Evolutionary conservation across 2,329 filamentous ascomycete genomes (phyloP), one percentile per base, ranked within the genome.

Genomic region (Curvularia spicifera): DNA sequence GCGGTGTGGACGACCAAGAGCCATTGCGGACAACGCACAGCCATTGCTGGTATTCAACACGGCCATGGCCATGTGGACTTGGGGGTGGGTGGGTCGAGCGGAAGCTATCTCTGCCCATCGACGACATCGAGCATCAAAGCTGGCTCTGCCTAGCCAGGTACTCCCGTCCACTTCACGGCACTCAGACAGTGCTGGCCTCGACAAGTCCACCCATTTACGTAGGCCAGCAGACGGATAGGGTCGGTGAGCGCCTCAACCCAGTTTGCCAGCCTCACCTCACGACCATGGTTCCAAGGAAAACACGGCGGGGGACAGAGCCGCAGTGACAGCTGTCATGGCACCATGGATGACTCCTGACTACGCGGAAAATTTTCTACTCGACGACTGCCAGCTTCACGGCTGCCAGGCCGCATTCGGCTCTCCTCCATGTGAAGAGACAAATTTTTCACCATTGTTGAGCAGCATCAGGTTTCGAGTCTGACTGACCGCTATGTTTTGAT

Each of bases 401-500:
- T 56, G 47, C 56, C 57, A 59, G 58, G 44, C 66, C 63, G 58
- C 58, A 67, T 70, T 59, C 60, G 65, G 63, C 58, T 63, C 42
- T 37, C 60, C 51, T 29, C 57, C 51, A 24, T 37, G 33, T 49
- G 47, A 15, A 49, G 22, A 28, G n/a, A 6, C 33, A 39, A 39
- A 49, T 18, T 49, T 49, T 49, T 49, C 33, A 26, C 35, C 31
- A 24, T 49, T 24, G 26, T 24, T 28, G 33, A 26, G 15, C 22
- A 39, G 5, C 6, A 49, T 28, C 47, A 49, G 33, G 47, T 49
- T 49, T 49, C 22, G 35, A 56, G 60, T 40, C 61, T 65, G 69
- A 74, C 71, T 66, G 69, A 74, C 71, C 71, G 69, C 71, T 62
- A 60, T 61, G 61, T 60, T 61, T 69, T 65, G 58, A 64, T 60